A percentile compares a stretch with the other conserved stretches of the same genome.
These are phyloP conservation scores for Macrotyloma uniflorum DNA, from an alignment of 306 rosid genomes.

Conservation along the genomic window DNA sequence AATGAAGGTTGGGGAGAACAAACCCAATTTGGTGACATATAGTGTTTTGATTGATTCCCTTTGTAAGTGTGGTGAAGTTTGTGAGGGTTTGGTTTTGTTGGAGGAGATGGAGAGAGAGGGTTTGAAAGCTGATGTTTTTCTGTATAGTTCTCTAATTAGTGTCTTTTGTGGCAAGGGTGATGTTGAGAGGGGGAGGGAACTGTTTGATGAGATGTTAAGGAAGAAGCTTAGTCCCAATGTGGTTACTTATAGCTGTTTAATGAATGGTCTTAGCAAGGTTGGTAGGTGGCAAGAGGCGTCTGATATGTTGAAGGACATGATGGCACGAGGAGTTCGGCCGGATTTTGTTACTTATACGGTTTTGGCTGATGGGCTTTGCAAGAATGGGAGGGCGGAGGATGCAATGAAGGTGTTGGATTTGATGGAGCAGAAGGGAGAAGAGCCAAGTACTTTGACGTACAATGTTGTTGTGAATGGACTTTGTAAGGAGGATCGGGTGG, in stretches of 20 bases:
- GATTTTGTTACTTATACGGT: constrained; percentile 68
- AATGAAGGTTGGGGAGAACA: constrained; percentile 57
- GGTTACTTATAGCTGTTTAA: constrained; percentile 63
- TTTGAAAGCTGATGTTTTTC: constrained; percentile 57
- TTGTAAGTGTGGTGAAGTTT: constrained; percentile 61
- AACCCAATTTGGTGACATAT: constrained; percentile 60
- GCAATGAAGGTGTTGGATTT: constrained; percentile 59
- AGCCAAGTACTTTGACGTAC: constrained; percentile 63
- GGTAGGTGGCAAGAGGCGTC: constrained; percentile 72
- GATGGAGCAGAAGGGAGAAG: constrained; percentile 66
- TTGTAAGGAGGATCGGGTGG: constrained; percentile 69
- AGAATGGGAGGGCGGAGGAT: constrained; percentile 56
- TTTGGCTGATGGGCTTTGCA: constrained; percentile 79
- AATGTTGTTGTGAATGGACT: constrained; percentile 77
- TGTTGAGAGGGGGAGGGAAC: constrained; percentile 51
- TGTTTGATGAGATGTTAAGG: constrained; percentile 68
- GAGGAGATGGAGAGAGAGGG: constrained; percentile 71
- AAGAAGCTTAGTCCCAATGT: constrained; percentile 69
- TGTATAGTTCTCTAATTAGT: constrained; percentile 56
- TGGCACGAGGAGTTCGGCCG: constrained; percentile 49
- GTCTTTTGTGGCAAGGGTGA: constrained; percentile 63
- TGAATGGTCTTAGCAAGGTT: constrained; percentile 59
- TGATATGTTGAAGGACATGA: constrained; percentile 64
- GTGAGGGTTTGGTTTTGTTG: constrained; percentile 58
- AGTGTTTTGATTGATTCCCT: constrained; percentile 60